Base-by-base conservation (phyloP, 2,329 filamentous ascomycete genomes). In the Aspergillus piperis region DNA sequence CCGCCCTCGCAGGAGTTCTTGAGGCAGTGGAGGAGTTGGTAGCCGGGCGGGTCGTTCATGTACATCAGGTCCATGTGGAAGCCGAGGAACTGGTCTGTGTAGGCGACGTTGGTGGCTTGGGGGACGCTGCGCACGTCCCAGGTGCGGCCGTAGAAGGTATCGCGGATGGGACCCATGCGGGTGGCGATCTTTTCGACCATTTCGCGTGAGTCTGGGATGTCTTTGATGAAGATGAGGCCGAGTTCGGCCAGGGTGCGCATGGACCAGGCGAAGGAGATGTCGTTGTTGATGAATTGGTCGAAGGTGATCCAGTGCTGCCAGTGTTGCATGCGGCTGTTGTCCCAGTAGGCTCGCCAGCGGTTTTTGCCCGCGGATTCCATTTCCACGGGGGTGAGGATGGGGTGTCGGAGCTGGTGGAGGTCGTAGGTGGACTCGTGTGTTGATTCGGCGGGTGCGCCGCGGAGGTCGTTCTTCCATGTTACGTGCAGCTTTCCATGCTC, bases 21-120 rank as follows among this genome's bases (percentile, higher is more conserved):
- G 44, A 98, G 82, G 71, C 92, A 97, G 77, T 98, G 95, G 3
- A 98, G 85, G 23, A 98, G 81, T 76, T 99, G 94, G 54, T 95
- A 86, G 32, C 88, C 87, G 0, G 94, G 94, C 2, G 91, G 87
- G 54, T 91, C 85, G 13, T 84, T 79, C 77, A 95, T 89, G 78
- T 98, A 98, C 58, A 97, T 83, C 42, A 98, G 83, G 73, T 98
- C 95, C 86, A 96, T 95, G 78, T 99, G 95, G 51, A 97, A 87
- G 15, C 90, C 91, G 1, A 98, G 86, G 70, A 88, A 88, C 52
- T 88, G 84, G 70, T 85, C 88, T 1, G 94, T 97, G 78, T 98
- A 92, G 8, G 95, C 94, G 3, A 97, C 90, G 73, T 98, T 98
- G 72, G 94, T 92, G 23, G 93, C 91, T 58, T 91, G 75, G 1